Evolutionary conservation across 2,329 filamentous ascomycete genomes (phyloP).

Genomic region (Cryphonectria nitschkei): DNA sequence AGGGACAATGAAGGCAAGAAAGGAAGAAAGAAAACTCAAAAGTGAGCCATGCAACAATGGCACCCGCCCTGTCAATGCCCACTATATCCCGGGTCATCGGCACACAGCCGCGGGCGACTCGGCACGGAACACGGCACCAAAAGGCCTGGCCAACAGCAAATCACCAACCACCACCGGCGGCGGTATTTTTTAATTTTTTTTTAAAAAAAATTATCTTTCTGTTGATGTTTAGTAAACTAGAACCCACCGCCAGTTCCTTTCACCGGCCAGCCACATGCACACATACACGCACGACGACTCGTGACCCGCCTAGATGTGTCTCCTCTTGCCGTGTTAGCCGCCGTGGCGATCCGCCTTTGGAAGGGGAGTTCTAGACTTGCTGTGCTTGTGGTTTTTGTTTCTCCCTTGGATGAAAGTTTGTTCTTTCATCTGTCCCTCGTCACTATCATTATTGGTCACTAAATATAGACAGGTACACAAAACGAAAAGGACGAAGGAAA

Average conservation of each 20-base stretch:
- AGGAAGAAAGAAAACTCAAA: neutral
- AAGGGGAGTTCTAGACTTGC: no score
- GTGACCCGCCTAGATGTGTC: no score
- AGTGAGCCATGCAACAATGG: neutral
- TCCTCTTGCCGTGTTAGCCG: neutral
- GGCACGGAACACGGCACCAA: constrained; percentile 10
- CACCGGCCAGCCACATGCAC: neutral
- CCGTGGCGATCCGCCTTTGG: neutral
- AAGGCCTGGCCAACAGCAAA: neutral
- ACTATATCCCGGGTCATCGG: neutral
- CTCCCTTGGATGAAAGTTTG: no score
- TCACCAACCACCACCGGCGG: neutral
- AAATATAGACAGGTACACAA: neutral
- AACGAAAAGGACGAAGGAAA: neutral
- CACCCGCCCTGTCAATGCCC: neutral
- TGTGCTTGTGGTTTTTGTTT: neutral
- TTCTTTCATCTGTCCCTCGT: neutral
- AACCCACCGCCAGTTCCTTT: neutral
- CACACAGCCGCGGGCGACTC: neutral
- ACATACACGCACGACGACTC: no score
- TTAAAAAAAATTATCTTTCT: neutral
- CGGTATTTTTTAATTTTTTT: neutral
- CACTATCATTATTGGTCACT: neutral
- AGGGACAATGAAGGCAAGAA: neutral
- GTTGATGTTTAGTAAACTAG: neutral